phyloP scores from a whole-genome alignment of 176 grass and related monocot species.

The Chrysopogon serrulatus region DNA sequence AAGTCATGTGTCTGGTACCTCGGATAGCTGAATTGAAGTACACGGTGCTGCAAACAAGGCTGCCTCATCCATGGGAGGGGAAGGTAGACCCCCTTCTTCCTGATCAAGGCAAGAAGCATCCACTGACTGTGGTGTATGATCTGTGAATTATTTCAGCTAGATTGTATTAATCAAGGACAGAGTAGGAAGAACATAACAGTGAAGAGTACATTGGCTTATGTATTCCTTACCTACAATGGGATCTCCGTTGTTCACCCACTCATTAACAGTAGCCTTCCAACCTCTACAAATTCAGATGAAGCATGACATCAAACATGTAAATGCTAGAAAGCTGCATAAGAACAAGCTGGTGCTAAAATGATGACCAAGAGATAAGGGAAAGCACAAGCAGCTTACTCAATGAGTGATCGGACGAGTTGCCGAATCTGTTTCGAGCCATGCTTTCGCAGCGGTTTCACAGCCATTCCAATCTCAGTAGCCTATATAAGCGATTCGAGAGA shows the following conservation, averaged over 20 bases:
- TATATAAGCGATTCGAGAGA: conserved; percentile 19
- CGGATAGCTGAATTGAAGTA: conserved; percentile 44
- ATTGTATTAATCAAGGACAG: neutral
- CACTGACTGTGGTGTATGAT: conserved; percentile 46
- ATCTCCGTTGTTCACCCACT: conserved; percentile 46
- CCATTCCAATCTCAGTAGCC: conserved; percentile 63
- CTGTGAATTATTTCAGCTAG: conserved; percentile 24
- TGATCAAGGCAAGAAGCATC: conserved; percentile 45
- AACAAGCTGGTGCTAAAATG: neutral
- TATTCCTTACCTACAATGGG: conserved; percentile 43
- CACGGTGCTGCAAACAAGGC: conserved; percentile 47
- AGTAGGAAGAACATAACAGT: neutral
- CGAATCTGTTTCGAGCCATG: conserved; percentile 55
- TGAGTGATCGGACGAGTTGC: conserved; percentile 48
- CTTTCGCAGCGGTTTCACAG: conserved; percentile 40
- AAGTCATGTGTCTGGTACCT: conserved; percentile 36
- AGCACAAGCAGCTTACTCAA: conserved; percentile 42
- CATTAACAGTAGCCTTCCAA: conserved; percentile 60
- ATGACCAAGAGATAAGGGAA: neutral
- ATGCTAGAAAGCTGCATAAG: neutral
- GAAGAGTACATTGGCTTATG: neutral
- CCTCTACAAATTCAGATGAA: conserved; percentile 30
- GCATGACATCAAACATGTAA: conserved; percentile 10
- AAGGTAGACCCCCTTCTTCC: conserved; percentile 59
- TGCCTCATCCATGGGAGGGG: conserved; percentile 60